Percentiles rank a stretch among this genome's conserved stretches.
Conservation (phyloP, 23 red algal genomes). For the Gracilaria caudata region DNA sequence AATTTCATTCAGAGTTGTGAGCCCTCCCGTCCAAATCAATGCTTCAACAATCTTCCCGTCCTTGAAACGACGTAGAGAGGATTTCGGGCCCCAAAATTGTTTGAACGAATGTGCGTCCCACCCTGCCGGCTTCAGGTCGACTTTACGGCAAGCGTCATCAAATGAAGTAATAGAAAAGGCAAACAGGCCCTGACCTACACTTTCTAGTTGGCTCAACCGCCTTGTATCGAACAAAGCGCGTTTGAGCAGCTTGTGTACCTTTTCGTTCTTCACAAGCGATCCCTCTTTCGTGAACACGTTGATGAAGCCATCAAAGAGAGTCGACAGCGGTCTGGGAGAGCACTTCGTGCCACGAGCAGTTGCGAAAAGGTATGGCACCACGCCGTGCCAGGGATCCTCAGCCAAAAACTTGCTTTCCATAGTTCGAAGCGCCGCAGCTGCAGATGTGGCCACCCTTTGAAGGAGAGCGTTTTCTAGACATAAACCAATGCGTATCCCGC, state of each 20-base stretch:
- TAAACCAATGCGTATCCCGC: slow-evolving; percentile 25
- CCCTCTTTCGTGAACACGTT: not conserved
- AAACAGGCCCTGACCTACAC: slow-evolving; percentile 27
- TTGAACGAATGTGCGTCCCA: slow-evolving; percentile 54
- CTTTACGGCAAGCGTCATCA: slow-evolving; percentile 44
- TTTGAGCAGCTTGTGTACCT: slow-evolving; percentile 21
- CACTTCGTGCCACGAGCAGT: slow-evolving; percentile 52
- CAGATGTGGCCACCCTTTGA: slow-evolving; percentile 11
- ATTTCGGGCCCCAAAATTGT: slow-evolving; percentile 65
- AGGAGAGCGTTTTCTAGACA: slow-evolving; percentile 25
- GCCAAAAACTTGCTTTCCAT: slow-evolving; percentile 45
- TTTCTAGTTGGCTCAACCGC: slow-evolving; percentile 29
- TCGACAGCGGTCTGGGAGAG: slow-evolving; percentile 31
- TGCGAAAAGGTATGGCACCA: slow-evolving; percentile 52
- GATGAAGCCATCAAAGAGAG: slow-evolving; percentile 70
- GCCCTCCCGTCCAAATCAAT: slow-evolving; percentile 67
- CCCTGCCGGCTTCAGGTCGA: slow-evolving; percentile 30
- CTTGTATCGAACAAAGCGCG: slow-evolving; percentile 53
- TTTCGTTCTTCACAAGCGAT: not conserved
- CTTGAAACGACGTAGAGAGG: slow-evolving; percentile 73
- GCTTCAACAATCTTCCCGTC: slow-evolving; percentile 82
- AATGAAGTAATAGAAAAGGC: slow-evolving; percentile 37
- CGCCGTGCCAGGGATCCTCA: slow-evolving; percentile 58
- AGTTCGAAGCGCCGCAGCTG: slow-evolving; percentile 18
- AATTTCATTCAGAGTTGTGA: slow-evolving; percentile 45